phyloP scores from a whole-genome alignment of 2,329 filamentous ascomycete species.

The Verticillium isaacii region DNA sequence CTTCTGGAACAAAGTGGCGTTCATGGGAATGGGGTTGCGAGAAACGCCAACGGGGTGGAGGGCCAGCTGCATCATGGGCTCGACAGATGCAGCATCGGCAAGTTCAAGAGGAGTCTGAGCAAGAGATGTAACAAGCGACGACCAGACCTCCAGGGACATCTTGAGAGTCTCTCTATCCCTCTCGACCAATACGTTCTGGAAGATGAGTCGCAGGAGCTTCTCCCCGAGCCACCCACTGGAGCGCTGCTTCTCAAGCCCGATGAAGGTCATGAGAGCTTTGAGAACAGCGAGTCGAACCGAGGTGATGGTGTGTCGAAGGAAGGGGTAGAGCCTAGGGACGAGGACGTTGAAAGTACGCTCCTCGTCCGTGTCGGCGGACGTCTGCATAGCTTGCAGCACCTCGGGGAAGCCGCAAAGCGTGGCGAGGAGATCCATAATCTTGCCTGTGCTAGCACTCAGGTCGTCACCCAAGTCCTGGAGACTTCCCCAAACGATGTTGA shows the following conservation, averaged over 20 bases:
- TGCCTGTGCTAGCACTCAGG: slow-evolving; percentile 92
- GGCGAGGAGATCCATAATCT: slow-evolving; percentile 96
- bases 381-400: slow-evolving; percentile 90
- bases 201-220: slow-evolving; percentile 80
- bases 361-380: slow-evolving; percentile 75
- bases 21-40: slow-evolving; percentile 88
- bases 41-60: slow-evolving; percentile 90
- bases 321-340: slow-evolving; percentile 91
- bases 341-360: slow-evolving; percentile 88
- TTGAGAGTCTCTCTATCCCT: slow-evolving; percentile 78
- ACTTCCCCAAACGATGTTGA: slow-evolving; percentile 96
- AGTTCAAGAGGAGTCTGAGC: slow-evolving; percentile 60
- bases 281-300: slow-evolving; percentile 91
- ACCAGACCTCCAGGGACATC: slow-evolving; percentile 84
- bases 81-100: slow-evolving; percentile 62
- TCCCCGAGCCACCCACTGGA: slow-evolving; percentile 91
- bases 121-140: slow-evolving; percentile 67
- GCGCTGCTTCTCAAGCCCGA: slow-evolving; percentile 74
- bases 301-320: slow-evolving; percentile 94
- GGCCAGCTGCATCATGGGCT: slow-evolving; percentile 77
- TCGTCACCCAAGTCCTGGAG: slow-evolving; percentile 96
- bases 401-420: slow-evolving; percentile 93
- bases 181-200: slow-evolving; percentile 93
- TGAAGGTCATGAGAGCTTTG: slow-evolving; percentile 87
- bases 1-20: slow-evolving; percentile 81